Conservation (phyloP, 768 basidiomycete genomes). For the Trametes elegans region DNA sequence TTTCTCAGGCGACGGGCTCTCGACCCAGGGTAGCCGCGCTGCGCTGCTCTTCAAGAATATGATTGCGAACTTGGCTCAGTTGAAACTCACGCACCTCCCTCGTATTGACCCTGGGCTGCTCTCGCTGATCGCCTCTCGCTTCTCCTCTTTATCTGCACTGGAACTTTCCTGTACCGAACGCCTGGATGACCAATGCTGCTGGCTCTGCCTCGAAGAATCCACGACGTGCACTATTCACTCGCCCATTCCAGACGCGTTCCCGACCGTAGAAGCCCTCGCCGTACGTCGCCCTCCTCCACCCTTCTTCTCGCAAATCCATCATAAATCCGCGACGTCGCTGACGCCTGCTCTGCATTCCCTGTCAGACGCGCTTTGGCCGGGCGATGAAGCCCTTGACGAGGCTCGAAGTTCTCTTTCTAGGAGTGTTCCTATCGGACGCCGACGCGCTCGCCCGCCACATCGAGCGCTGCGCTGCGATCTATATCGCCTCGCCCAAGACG, state of each 20-base stretch:
- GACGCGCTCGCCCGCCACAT: conserved; percentile 47
- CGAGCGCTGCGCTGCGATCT: conserved; percentile 16
- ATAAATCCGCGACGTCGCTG: too few relatives aligned
- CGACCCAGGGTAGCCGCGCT: conserved; percentile 23
- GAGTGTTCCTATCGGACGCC: conserved; percentile 60
- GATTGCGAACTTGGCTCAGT: conserved; percentile 39
- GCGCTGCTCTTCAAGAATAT: conserved; percentile 26
- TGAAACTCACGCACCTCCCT: conserved; percentile 55
- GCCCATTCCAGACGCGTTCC: conserved; percentile 54
- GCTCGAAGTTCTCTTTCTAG: conserved; percentile 53
- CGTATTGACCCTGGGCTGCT: conserved; percentile 53
- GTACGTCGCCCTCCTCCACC: too few relatives aligned
- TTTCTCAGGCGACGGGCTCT: conserved; percentile 25
- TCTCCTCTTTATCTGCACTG: conserved; percentile 47
- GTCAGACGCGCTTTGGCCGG: conserved; percentile 42
- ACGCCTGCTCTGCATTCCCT: too few relatives aligned
- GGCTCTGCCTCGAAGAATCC: conserved; percentile 63
- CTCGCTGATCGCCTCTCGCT: conserved; percentile 40
- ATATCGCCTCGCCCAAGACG: neutral
- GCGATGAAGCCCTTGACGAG: conserved; percentile 45
- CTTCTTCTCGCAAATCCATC: too few relatives aligned
- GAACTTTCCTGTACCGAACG: conserved; percentile 60
- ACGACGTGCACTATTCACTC: conserved; percentile 55
- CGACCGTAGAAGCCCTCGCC: conserved; percentile 42
- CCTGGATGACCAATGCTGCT: conserved; percentile 57